phyloP scores from a whole-genome alignment of 768 basidiomycete genomes.

The Neoboletus magnificus region DNA sequence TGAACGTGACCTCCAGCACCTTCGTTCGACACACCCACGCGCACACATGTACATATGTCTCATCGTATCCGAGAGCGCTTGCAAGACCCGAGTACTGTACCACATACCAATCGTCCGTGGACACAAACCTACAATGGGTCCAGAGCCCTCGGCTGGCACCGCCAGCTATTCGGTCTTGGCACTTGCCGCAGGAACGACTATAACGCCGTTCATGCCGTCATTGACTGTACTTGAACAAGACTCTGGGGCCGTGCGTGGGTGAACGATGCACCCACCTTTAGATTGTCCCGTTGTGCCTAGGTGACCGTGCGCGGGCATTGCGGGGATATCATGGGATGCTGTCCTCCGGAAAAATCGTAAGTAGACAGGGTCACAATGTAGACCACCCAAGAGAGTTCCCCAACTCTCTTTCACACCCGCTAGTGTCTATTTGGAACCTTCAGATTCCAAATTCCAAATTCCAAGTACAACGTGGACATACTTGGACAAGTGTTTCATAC shows the following conservation, averaged over 20 bases:
- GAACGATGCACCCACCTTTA: not conserved
- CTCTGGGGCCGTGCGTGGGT: constrained; percentile 7
- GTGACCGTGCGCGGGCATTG: not conserved
- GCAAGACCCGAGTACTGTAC: not conserved
- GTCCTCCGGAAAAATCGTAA: not conserved
- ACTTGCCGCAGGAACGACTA: constrained; percentile 3
- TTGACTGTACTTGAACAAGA: not conserved
- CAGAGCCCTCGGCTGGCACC: constrained; percentile 3
- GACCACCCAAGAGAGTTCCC: not conserved
- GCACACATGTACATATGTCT: not conserved
- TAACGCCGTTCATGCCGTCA: constrained; percentile 11
- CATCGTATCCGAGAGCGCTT: not conserved
- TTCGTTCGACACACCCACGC: not conserved
- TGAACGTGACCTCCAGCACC: not conserved
- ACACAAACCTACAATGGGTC: not conserved
- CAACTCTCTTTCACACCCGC: not conserved
- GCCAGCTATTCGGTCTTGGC: constrained; percentile 11
- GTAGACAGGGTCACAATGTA: not conserved
- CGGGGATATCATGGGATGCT: constrained; percentile 1
- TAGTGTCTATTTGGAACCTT: not conserved
- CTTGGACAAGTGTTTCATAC: constrained; percentile 12
- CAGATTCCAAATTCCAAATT: constrained; percentile 9
- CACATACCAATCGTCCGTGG: not conserved
- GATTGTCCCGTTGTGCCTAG: constrained; percentile 3
- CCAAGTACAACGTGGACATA: not conserved